Conservation (phyloP, 192 early-diverging fungal species). For the Haplosporangium gracile region DNA sequence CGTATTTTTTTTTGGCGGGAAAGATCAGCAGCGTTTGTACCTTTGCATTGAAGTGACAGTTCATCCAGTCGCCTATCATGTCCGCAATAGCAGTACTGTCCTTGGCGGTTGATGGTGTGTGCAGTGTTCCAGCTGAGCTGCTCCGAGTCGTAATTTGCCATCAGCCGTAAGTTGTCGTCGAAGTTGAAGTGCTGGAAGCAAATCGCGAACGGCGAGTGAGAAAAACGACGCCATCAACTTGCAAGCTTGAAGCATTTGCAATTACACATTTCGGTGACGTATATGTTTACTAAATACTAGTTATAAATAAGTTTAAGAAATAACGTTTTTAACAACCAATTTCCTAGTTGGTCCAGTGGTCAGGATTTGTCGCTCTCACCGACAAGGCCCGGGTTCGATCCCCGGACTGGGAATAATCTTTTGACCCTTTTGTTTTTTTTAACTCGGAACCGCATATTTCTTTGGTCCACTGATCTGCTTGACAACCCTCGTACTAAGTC, state of each 20-base stretch:
- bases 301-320: not conserved
- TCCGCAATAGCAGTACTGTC: conserved; percentile 80
- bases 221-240: conserved; percentile 1
- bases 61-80: conserved; percentile 69
- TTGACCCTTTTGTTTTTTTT: not conserved
- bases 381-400: conserved; percentile 58
- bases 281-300: not conserved
- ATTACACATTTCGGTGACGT: not conserved
- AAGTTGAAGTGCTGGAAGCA: not conserved
- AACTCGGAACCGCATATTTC: not conserved
- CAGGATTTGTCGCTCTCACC: conserved; percentile 58
- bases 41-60: conserved; percentile 67
- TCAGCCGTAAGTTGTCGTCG: not conserved
- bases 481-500: not conserved
- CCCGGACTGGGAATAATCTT: conserved; percentile 52
- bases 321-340: not conserved
- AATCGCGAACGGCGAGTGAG: not conserved
- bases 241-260: not conserved
- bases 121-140: conserved; percentile 68
- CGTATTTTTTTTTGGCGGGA: not conserved
- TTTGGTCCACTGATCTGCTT: not conserved
- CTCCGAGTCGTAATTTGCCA: conserved; percentile 25
- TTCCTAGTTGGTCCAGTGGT: conserved; percentile 52
- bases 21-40: conserved; percentile 28
- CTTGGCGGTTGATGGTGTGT: conserved; percentile 72